Evolutionary conservation across 306 rosid genomes (phyloP).

Genomic region (Malus sieversii): DNA sequence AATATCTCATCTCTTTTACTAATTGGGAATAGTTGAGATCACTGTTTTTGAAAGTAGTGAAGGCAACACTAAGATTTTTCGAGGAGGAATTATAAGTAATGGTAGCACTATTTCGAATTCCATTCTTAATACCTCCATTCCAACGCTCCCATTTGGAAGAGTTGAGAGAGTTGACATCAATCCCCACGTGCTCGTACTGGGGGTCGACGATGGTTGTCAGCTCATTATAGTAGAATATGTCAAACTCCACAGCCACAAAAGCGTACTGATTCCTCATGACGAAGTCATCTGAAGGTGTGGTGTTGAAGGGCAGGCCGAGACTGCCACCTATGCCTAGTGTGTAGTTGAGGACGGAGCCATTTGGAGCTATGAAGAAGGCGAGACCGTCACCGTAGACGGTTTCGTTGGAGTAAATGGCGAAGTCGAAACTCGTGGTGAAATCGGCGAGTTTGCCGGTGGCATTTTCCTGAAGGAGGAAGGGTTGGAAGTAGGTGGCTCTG

Average conservation of each 20-base stretch:
- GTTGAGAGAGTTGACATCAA: neutral
- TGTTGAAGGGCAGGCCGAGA: neutral
- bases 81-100: neutral
- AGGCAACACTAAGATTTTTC: neutral
- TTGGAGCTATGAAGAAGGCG: neutral
- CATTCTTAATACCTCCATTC: neutral
- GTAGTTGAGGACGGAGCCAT: neutral
- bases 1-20: neutral
- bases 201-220: neutral
- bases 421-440: neutral
- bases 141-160: constrained; percentile 6
- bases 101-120: neutral
- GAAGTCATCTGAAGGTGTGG: neutral
- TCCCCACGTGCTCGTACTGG: neutral
- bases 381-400: neutral
- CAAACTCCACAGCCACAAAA: constrained; percentile 37
- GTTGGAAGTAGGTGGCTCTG: neutral
- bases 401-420: fast-evolving
- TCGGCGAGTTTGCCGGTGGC: neutral
- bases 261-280: neutral
- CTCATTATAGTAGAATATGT: neutral
- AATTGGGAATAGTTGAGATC: neutral
- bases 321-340: neutral
- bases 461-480: neutral
- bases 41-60: neutral